phyloP scores from a whole-genome alignment of 257 asterid genomes.

The Primulina huaijiensis region DNA sequence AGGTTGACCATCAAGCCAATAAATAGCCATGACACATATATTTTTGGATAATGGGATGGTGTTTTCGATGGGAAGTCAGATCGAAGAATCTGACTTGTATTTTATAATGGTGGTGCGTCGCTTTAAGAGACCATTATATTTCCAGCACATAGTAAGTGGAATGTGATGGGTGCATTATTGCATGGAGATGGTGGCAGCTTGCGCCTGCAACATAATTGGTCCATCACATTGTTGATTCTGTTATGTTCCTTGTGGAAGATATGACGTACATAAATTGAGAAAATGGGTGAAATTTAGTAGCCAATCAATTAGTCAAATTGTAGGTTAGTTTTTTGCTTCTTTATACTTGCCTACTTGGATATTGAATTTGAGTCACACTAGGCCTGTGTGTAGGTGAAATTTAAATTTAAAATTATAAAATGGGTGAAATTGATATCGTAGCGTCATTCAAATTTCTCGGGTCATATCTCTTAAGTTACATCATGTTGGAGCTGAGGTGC shows the following conservation, averaged over 20 bases:
- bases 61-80: neutral
- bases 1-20: neutral
- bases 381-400: no score
- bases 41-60: neutral
- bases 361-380: no score
- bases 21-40: neutral
- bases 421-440: neutral
- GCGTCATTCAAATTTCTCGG: no score
- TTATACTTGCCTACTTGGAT: no score
- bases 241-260: constrained; percentile 12
- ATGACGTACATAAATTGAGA: no score
- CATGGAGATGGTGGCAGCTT: neutral
- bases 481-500: neutral
- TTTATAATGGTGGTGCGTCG: neutral
- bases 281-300: no score
- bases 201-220: neutral
- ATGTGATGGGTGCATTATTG: no score
- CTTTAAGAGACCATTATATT: no score
- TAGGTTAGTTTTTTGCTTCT: no score
- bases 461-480: no score
- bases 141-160: no score
- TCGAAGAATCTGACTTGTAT: neutral
- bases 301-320: no score
- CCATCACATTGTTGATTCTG: neutral
- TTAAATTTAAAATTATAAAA: neutral